Percentiles rank a stretch among this genome's conserved stretches.
phyloP scores from a whole-genome alignment of 805 yeast species.

The Lipomyces yamanashiensis region DNA sequence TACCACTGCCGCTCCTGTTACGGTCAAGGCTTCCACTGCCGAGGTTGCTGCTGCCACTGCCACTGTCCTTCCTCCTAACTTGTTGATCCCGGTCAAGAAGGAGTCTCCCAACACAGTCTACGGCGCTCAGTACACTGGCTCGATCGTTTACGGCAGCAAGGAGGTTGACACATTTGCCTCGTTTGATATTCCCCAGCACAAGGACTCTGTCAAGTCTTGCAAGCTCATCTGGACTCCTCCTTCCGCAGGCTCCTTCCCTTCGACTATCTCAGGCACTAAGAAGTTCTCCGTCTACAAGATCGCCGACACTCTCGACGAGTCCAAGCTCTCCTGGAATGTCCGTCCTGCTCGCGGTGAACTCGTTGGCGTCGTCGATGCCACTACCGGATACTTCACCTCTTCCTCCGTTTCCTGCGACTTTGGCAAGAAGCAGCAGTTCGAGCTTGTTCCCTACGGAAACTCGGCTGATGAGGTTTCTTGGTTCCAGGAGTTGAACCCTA shows the following conservation, averaged over 20 bases:
- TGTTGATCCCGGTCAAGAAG: constrained; percentile 30
- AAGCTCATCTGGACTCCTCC: constrained; percentile 34
- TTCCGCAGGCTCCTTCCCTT: constrained; percentile 27
- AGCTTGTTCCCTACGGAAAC: constrained; percentile 24
- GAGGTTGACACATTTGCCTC: constrained; percentile 29
- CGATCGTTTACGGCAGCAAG: constrained; percentile 3
- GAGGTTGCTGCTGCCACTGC: constrained; percentile 25
- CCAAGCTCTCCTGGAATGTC: constrained; percentile 21
- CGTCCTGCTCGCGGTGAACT: constrained; percentile 26
- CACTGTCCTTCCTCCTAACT: constrained; percentile 30
- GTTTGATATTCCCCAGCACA: constrained; percentile 26
- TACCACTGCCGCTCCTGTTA: too few species aligned
- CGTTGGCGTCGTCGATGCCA: constrained; percentile 27
- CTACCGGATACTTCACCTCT: constrained; percentile 25
- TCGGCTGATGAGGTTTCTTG: constrained; percentile 20
- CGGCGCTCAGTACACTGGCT: constrained; percentile 32
- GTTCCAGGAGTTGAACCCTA: constrained; percentile 30
- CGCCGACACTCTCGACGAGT: constrained; percentile 16
- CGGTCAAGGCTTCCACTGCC: too few species aligned
- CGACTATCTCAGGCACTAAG: constrained; percentile 29
- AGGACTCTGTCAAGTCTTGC: constrained; percentile 23
- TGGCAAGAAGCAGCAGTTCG: constrained; percentile 34
- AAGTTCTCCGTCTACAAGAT: constrained; percentile 19
- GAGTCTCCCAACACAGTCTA: constrained; percentile 21
- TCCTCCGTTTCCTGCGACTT: constrained; percentile 27